These are phyloP conservation scores for Limnomonas spitsbergensis DNA, from an alignment of 139 green algal species.

Conservation along the genomic window DNA sequence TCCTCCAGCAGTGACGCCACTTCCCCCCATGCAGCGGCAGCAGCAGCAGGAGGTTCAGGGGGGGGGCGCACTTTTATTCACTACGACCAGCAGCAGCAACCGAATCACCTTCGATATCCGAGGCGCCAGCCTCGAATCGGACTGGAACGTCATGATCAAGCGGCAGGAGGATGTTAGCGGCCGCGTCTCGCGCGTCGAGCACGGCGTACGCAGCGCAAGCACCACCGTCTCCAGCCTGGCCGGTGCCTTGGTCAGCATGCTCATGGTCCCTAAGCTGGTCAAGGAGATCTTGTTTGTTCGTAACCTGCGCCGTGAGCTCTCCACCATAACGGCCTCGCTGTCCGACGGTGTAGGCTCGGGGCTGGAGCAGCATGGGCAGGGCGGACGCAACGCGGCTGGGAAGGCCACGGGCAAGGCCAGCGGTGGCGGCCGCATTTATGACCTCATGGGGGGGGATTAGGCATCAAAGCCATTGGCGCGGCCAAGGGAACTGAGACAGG, in stretches of 20 bases:
- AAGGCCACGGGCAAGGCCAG: neutral
- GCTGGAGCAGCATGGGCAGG: neutral
- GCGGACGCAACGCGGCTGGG: neutral
- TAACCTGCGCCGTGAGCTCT: neutral
- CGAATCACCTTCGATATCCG: constrained; percentile 28
- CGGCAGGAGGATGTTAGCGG: neutral
- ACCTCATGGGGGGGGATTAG: constrained; percentile 10
- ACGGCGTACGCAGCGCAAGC: neutral
- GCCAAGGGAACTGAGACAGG: neutral
- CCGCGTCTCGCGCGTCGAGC: constrained; percentile 5
- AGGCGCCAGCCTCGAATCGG: constrained; percentile 9
- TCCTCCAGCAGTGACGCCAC: too few relatives aligned
- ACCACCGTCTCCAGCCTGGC: constrained; percentile 1
- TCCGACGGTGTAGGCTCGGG: neutral
- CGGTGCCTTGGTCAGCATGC: constrained; percentile 24
- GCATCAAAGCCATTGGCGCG: neutral
- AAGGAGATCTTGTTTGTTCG: constrained; percentile 27
- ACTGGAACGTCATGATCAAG: constrained; percentile 21
- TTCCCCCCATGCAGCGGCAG: too few relatives aligned
- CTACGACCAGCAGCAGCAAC: neutral
- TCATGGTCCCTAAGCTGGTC: constrained; percentile 42
- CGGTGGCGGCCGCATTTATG: neutral
- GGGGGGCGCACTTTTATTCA: too few relatives aligned
- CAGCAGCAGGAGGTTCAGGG: too few relatives aligned
- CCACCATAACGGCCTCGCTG: neutral